Evolutionary conservation across 1,284 basidiomycete genomes (phyloP).

Genomic region (Ceratobasidium papillatum): DNA sequence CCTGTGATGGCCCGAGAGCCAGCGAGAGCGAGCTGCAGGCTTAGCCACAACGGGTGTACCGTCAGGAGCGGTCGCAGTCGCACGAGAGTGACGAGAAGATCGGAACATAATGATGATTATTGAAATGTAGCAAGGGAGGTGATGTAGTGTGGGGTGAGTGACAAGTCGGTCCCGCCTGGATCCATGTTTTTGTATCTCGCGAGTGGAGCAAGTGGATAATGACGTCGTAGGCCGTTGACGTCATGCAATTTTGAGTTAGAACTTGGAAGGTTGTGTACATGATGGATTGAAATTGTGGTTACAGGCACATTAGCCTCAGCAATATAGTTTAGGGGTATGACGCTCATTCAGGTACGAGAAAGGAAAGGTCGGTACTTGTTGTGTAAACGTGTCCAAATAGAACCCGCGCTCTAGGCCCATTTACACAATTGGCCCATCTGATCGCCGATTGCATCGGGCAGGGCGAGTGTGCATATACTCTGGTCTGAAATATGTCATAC

Average conservation of each 20-base stretch:
- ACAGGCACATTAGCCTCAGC: neutral
- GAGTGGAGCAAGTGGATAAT: conserved; percentile 12
- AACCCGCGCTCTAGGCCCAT: neutral
- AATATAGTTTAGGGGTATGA: neutral
- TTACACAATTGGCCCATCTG: neutral
- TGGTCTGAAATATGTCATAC: neutral
- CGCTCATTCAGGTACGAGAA: too few relatives aligned
- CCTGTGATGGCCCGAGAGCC: conserved; percentile 28
- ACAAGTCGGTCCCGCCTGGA: neutral
- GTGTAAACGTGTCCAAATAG: neutral
- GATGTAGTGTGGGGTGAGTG: neutral
- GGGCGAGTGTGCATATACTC: neutral
- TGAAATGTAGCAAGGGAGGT: neutral
- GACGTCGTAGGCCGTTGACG: conserved; percentile 9
- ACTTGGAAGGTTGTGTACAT: neutral
- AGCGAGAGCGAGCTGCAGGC: conserved; percentile 20
- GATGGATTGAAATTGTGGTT: too few relatives aligned
- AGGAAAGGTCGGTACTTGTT: neutral
- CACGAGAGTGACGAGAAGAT: conserved; percentile 5
- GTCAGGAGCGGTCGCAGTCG: conserved; percentile 7
- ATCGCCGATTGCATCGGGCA: neutral
- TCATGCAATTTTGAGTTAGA: neutral
- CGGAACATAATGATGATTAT: conserved; percentile 5
- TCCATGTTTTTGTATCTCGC: neutral
- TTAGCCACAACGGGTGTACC: neutral